Evolutionary conservation across 2,329 filamentous ascomycete species (phyloP), one percentile per base, ranked within the genome.

Genomic region (Didymella lethalis): DNA sequence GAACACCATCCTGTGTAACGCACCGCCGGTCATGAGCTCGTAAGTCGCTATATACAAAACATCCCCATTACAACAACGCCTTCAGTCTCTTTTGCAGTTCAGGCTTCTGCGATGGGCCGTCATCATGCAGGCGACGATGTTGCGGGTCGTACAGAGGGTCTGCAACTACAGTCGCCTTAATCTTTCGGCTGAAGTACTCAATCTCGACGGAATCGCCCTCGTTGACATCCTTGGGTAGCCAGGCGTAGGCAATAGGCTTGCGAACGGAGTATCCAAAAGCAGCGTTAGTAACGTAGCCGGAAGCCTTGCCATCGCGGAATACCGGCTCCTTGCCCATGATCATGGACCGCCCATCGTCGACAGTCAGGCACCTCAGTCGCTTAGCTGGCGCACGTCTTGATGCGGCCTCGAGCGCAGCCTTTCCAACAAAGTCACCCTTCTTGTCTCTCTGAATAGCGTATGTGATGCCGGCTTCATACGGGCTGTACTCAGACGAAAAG

Each of bases 241-340:
- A 87, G 0, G 85, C 82, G 68, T 85, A 88, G 0, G 85, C 86
- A 12, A 88, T 78, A 0, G 86, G 86, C 70, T 84, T 86, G 26
- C 84, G 74, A 10, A 88, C 69, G 0, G 83, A 85, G 65, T 85
- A 88, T 0, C 84, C 86, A 65, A 88, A 89, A 0, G 83, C 85
- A 1, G 86, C 82, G 50, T 80, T 88, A 2, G 85, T 88, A 26
- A 89, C 78, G 61, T 89, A 89, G 0, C 87, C 86, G 0, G 77
- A 77, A 0, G 81, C 63, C 53, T 80, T 73, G 8, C 80, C 81
- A 2, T 81, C 69, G 14, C 79, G 63, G 54, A 82, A 87, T 0
- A 89, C 84, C 0, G 87, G 86, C 68, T 89, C 86, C 66, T 88
- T 88, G 6, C 86, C 86, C 0, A 89, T 71, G 0, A 88, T 80